Base-by-base conservation (phyloP, 1,139 yeast genomes). In the Komagataea norvegica region DNA sequence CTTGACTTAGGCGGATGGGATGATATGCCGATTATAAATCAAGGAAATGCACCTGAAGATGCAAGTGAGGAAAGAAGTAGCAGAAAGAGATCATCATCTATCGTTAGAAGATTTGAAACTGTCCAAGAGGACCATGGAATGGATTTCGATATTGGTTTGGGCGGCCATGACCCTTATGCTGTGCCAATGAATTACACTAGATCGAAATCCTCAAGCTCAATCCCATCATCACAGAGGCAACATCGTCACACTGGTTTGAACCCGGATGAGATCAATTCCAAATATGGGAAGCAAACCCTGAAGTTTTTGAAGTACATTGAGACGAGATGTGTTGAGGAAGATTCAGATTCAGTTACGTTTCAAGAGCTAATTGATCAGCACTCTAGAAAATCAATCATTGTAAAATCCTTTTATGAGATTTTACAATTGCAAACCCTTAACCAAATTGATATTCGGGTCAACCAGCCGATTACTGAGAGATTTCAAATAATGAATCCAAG, bases 401-500 rank as follows among this genome's bases (percentile, higher is more conserved):
- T 65, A 11, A 63, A 57, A 36, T 61, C 73, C 3, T 68, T 71
- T 45, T 51, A 65, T 11, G 62, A 67, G 34, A 41, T 70, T 2
- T 54, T 71, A 30, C 64, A 67, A 31, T 54, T 70, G 34, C 61
- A 70, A 0, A 59, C 66, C 2, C 42, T 49, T 15, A 45, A 43
- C 3, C 38, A 45, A 25, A 25, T 53, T 23, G 26, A 25, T 4
- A 27, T 46, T 26, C 13, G 16, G 8, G 14, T 17, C 10, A 13
- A 17, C 15, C 33, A 34, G 8, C 14, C 22, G 4, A 17, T 20
- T 3, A 16, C 24, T 1, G 17, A 34, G 2, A 37, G 23, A 15
- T 37, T 33, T 7, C n/a, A 36, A n/a, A 23, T 33, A n/a, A 30
- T 33, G 34, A 17, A 28, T 17, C 27, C 25, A n/a, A 20, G 29